A percentile compares a stretch with the other conserved stretches of the same genome.
Evolutionary conservation across 2,329 filamentous ascomycete species (phyloP).

Genomic region (Macrophomina pseudophaseolina): DNA sequence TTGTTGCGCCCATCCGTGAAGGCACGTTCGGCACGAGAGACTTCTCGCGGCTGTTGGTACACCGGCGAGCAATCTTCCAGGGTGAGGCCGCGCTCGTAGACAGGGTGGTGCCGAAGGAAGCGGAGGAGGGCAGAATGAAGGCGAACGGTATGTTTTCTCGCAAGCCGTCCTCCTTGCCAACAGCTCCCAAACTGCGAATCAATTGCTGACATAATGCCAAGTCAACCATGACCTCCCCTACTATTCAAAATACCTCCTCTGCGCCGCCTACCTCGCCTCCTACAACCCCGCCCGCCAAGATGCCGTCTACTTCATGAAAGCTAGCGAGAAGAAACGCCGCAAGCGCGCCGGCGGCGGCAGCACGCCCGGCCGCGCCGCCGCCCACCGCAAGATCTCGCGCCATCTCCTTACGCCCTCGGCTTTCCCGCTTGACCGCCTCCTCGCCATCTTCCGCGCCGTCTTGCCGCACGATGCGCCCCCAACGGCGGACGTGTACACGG

Average conservation of each 20-base stretch:
- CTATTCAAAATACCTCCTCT: conserved; percentile 73
- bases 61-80: conserved; percentile 71
- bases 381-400: conserved; percentile 72
- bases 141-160: neutral
- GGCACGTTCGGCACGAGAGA: conserved; percentile 78
- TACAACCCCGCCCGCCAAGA: conserved; percentile 80
- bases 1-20: conserved; percentile 76
- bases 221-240: conserved; percentile 64
- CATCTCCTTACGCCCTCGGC: conserved; percentile 78
- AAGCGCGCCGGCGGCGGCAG: conserved; percentile 28
- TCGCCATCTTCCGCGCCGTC: conserved; percentile 76
- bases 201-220: neutral
- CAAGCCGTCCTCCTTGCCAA: neutral
- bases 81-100: conserved; percentile 73
- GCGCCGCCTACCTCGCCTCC: conserved; percentile 80
- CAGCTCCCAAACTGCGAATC: too few species aligned
- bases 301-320: conserved; percentile 75
- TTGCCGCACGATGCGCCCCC: conserved; percentile 46
- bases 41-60: conserved; percentile 81
- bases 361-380: conserved; percentile 20
- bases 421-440: conserved; percentile 77
- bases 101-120: conserved; percentile 51
- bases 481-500: conserved; percentile 55
- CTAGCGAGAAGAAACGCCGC: conserved; percentile 56
- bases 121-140: neutral